These are phyloP conservation scores for Nitzschia sp. DNA, from an alignment of 108 stramenopile species.

Conservation along the genomic window DNA sequence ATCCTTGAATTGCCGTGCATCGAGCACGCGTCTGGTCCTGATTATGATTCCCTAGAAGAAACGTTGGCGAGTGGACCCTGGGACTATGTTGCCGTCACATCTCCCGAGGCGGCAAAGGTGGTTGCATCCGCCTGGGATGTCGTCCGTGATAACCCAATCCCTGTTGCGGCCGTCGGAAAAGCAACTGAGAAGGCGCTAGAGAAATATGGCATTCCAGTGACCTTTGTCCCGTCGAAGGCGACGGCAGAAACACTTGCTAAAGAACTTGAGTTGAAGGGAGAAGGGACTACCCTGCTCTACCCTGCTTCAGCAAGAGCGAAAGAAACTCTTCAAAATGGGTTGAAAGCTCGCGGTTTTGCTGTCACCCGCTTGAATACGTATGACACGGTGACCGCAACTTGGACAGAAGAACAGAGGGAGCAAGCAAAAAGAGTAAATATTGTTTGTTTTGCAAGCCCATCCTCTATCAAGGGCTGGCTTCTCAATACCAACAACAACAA, in stretches of 20 bases:
- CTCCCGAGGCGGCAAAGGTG: constrained; percentile 83
- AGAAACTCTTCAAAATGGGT: constrained; percentile 62
- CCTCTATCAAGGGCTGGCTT: constrained; percentile 82
- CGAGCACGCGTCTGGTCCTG: constrained; percentile 79
- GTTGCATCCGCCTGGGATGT: constrained; percentile 64
- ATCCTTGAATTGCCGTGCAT: constrained; percentile 83
- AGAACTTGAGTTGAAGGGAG: constrained; percentile 53
- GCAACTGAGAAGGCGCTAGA: constrained; percentile 65
- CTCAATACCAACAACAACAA: constrained; percentile 54
- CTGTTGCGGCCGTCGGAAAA: constrained; percentile 78
- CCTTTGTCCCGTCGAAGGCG: constrained; percentile 79
- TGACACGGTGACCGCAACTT: constrained; percentile 78
- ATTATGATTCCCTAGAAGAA: constrained; percentile 41
- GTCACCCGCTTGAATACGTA: constrained; percentile 82
- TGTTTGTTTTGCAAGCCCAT: constrained; percentile 84
- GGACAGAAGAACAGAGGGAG: constrained; percentile 52
- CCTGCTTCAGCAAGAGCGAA: constrained; percentile 80
- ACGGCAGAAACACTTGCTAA: constrained; percentile 63
- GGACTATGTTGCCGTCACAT: constrained; percentile 83
- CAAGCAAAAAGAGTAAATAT: constrained; percentile 45
- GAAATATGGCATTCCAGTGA: constrained; percentile 53
- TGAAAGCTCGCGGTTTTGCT: constrained; percentile 57
- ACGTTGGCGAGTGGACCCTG: constrained; percentile 39
- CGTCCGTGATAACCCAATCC: constrained; percentile 34
- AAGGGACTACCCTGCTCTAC: constrained; percentile 62